phyloP scores from a whole-genome alignment of 768 basidiomycete genomes.

The Lepiota brunneoincarnata region DNA sequence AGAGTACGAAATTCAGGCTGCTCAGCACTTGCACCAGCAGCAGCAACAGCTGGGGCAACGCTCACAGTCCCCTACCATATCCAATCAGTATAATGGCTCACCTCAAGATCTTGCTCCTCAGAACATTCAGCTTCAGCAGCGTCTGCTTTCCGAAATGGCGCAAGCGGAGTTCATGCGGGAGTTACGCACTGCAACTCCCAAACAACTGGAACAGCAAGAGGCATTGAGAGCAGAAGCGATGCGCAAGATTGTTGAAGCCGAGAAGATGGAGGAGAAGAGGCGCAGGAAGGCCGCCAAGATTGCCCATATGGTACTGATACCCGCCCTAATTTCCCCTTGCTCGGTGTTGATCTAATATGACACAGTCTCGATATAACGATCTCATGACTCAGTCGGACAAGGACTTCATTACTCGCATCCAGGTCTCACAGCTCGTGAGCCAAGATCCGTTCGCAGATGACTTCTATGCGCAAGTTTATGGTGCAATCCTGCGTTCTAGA shows the following conservation, averaged over 20 bases:
- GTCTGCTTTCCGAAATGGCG: constrained; percentile 73
- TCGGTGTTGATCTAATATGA: constrained; percentile 10
- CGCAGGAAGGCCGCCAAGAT: constrained; percentile 83
- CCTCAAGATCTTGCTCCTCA: constrained; percentile 46
- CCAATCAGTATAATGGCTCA: constrained; percentile 42
- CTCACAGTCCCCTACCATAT: constrained; percentile 40
- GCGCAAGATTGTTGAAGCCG: constrained; percentile 89
- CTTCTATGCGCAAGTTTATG: constrained; percentile 97
- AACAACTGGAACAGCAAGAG: constrained; percentile 52
- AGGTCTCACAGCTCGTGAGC: constrained; percentile 96
- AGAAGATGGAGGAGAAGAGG: constrained; percentile 83
- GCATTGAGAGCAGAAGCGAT: constrained; percentile 74
- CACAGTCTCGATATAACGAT: constrained; percentile 88
- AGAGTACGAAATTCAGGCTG: constrained; percentile 35
- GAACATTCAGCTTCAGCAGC: constrained; percentile 70
- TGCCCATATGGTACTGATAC: constrained; percentile 70
- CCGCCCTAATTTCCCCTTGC: not conserved
- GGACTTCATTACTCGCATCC: constrained; percentile 98
- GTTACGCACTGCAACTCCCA: constrained; percentile 53
- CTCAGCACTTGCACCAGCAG: constrained; percentile 31
- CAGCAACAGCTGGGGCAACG: constrained; percentile 51
- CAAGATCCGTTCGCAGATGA: constrained; percentile 97
- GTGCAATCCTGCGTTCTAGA: constrained; percentile 77
- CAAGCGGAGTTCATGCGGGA: constrained; percentile 68
- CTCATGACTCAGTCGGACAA: constrained; percentile 98